A percentile compares a stretch with the other conserved stretches of the same genome.
Conservation (phyloP, 495 filamentous ascomycete species). For the Hypoxylon fuscum region DNA sequence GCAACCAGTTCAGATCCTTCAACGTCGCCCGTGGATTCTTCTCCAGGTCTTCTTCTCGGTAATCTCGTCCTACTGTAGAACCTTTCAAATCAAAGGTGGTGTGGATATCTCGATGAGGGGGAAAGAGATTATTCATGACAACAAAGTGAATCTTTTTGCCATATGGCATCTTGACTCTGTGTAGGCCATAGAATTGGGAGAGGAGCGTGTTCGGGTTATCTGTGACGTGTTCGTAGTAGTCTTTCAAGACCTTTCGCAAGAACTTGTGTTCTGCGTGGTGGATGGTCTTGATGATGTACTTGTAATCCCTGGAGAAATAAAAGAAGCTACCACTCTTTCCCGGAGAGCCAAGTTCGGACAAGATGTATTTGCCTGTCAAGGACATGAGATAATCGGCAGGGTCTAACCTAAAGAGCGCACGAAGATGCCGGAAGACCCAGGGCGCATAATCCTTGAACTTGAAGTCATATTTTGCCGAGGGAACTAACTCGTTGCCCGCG, state of each 20-base stretch:
- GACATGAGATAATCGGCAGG: constrained; percentile 99
- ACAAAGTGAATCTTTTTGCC: constrained; percentile 99
- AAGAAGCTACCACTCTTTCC: constrained; percentile 99
- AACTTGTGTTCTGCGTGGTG: constrained; percentile 97
- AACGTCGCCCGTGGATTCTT: constrained; percentile 91
- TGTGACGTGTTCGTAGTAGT: constrained; percentile 94
- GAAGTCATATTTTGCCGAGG: constrained; percentile 99
- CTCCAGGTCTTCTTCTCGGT: constrained; percentile 85
- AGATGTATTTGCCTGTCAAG: constrained; percentile 96
- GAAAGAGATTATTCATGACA: constrained; percentile 99
- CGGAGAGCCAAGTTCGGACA: constrained; percentile 95
- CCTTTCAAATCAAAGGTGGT: constrained; percentile 97
- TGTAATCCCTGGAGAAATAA: constrained; percentile 99
- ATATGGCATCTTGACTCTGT: constrained; percentile 98
- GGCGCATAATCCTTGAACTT: constrained; percentile 99
- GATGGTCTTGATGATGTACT: constrained; percentile 99
- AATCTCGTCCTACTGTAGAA: constrained; percentile 93
- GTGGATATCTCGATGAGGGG: constrained; percentile 96
- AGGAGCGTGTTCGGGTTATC: constrained; percentile 95
- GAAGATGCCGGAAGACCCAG: constrained; percentile 96
- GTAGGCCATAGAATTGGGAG: constrained; percentile 97
- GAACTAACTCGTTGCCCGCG: constrained; percentile 95
- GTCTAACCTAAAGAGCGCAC: constrained; percentile 87
- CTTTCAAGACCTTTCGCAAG: constrained; percentile 86
- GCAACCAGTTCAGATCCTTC: constrained; percentile 97